Base-by-base conservation (phyloP, 2,329 filamentous ascomycete genomes). In the Colletotrichum sp. region DNA sequence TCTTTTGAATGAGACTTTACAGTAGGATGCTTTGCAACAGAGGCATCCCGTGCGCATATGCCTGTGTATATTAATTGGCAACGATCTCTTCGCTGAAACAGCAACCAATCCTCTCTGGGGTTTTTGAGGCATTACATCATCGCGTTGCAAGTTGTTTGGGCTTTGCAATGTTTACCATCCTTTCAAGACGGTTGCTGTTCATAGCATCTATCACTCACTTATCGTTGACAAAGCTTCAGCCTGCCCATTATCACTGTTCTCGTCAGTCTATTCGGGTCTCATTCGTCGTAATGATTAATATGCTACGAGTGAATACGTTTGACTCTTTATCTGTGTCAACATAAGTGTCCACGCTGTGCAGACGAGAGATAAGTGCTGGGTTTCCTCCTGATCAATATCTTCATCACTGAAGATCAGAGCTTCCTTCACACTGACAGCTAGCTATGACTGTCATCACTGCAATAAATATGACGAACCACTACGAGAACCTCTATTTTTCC, bases 371-470 rank as follows among this genome's bases (percentile, higher is more conserved):
- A 5, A 18, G 8, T n/a, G 16, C 39, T n/a, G 39, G 32, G n/a
- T 18, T 44, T 44, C 36, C 36, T 44, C 36, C 16, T 44, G 8
- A 9, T 44, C 8, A 44, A 44, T 9, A 5, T 5, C 8, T 18
- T 18, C 26, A 28, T 28, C 26, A 8, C 26, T 44, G 18, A 44
- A 44, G 39, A 5, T 4, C 39, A 18, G 39, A 44, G 39, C 16
- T 44, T 44, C 39, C 2, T 44, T 44, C 39, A 44, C 8, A 3
- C 3, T 44, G 8, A n/a, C 39, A 18, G 16, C 16, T 44, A 7
- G 0, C 0, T 44, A 5, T 44, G 8, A 6, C 8, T 44, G 2
- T 18, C 5, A 10, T 1, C 16, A 44, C 5, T 8, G 8, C 39
- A 44, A 44, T 44, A 9, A 18, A 18, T 18, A 15, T 3, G 32